Conservation (phyloP, 192 early-diverging fungal species). For the Rhizophagus prolifer region DNA sequence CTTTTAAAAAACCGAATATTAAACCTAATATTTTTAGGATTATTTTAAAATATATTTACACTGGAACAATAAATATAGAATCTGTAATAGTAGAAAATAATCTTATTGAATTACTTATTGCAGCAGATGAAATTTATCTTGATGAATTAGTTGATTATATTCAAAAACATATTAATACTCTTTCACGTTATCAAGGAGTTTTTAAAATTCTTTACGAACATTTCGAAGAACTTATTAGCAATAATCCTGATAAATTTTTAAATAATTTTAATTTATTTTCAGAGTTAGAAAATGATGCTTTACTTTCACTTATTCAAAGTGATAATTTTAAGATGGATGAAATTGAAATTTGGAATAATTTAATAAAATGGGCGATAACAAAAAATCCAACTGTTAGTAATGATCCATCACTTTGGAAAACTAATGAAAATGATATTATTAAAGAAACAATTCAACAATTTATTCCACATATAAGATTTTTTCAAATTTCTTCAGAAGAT, state of each 20-base stretch:
- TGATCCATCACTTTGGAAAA: not conserved
- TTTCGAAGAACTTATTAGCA: too few relatives aligned
- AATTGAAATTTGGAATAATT: constrained; percentile 22
- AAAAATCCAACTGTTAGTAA: not conserved
- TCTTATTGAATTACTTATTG: not conserved
- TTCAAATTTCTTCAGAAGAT: constrained; percentile 19
- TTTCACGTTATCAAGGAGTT: not conserved
- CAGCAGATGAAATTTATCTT: constrained; percentile 14
- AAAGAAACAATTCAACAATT: not conserved
- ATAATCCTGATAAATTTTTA: not conserved
- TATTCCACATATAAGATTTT: constrained; percentile 13
- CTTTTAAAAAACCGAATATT: constrained; percentile 25
- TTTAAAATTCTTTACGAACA: too few relatives aligned
- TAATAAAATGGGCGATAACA: constrained; percentile 10
- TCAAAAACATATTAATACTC: constrained; percentile 11
- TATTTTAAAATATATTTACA: constrained; percentile 21
- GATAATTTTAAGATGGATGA: constrained; percentile 22
- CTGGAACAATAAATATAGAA: not conserved
- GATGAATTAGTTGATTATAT: constrained; percentile 6
- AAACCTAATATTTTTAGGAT: not conserved
- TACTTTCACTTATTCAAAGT: constrained; percentile 15
- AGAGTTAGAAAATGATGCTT: not conserved
- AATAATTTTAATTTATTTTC: constrained; percentile 1
- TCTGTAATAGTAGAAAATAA: not conserved
- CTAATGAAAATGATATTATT: not conserved